Percentiles rank a stretch among this genome's conserved stretches.
phyloP scores from a whole-genome alignment of 805 yeast species.

The Saturnispora hagleri region DNA sequence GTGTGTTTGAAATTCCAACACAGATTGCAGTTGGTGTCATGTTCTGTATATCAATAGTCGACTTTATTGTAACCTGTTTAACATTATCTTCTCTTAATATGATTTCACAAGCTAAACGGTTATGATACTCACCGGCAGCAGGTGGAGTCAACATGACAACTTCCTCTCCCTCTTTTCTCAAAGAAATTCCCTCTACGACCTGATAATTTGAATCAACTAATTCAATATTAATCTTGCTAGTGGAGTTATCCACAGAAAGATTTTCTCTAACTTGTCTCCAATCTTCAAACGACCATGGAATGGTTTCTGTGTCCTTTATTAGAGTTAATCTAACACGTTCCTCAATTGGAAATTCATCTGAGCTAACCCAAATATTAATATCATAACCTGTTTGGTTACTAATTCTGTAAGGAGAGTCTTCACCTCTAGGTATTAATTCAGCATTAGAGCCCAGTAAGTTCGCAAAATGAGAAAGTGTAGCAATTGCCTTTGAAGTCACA shows the following conservation, averaged over 20 bases:
- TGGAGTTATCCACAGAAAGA: slow-evolving; percentile 53
- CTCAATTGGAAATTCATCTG: slow-evolving; percentile 17
- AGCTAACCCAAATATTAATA: slow-evolving; percentile 76
- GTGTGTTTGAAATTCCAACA: slow-evolving; percentile 29
- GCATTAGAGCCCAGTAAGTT: slow-evolving; percentile 45
- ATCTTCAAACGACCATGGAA: slow-evolving; percentile 91
- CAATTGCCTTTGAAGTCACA: slow-evolving; percentile 72
- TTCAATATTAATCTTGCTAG: slow-evolving; percentile 55
- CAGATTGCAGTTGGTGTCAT: slow-evolving; percentile 51
- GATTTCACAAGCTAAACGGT: slow-evolving; percentile 66
- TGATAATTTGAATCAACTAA: slow-evolving; percentile 49
- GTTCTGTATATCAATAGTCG: slow-evolving; percentile 65
- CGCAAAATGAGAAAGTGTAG: slow-evolving; percentile 62
- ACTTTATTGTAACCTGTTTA: slow-evolving; percentile 67
- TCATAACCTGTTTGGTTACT: slow-evolving; percentile 79
- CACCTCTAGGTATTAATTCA: slow-evolving; percentile 57
- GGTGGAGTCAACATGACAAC: slow-evolving; percentile 57
- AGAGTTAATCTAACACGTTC: slow-evolving; percentile 26
- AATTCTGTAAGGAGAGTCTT: slow-evolving; percentile 73
- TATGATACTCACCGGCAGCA: slow-evolving; percentile 40
- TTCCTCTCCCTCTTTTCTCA: slow-evolving; percentile 78
- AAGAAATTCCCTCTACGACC: slow-evolving; percentile 47
- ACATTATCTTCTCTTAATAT: slow-evolving; percentile 65
- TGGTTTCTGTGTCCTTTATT: slow-evolving; percentile 39
- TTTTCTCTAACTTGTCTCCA: slow-evolving; percentile 84